Percentiles rank a stretch among this genome's conserved stretches.
phyloP scores from a whole-genome alignment of 2,329 filamentous ascomycete genomes.

The Plectosphaerella plurivora region DNA sequence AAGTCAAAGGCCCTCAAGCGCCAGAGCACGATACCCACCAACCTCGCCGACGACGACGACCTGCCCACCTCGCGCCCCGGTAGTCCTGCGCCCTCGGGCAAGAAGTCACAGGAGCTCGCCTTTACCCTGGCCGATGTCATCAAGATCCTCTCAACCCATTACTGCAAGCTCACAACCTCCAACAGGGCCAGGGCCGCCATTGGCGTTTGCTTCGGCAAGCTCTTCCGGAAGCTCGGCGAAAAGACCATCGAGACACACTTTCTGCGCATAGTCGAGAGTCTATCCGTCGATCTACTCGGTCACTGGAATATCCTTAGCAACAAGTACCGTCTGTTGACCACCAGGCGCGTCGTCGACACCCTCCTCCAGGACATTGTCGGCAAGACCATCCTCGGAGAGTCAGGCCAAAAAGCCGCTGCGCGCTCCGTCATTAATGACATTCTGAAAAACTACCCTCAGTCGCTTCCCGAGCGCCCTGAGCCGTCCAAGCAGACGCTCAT shows the following conservation, averaged over 20 bases:
- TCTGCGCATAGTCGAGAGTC: constrained; percentile 71
- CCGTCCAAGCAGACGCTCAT: constrained; percentile 84
- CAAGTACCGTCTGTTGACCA: constrained; percentile 80
- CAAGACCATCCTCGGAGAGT: constrained; percentile 78
- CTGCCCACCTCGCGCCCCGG: constrained; percentile 55
- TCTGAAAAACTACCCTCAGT: constrained; percentile 91
- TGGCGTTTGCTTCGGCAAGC: constrained; percentile 79
- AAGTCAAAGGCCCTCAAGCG: constrained; percentile 57
- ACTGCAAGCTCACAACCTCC: constrained; percentile 70
- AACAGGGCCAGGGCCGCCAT: constrained; percentile 80
- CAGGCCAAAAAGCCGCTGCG: constrained; percentile 78
- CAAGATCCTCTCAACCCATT: constrained; percentile 74
- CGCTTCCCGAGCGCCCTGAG: constrained; percentile 79
- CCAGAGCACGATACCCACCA: constrained; percentile 54
- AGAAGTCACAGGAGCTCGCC: constrained; percentile 67
- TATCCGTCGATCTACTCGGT: constrained; percentile 76
- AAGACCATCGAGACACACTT: constrained; percentile 82
- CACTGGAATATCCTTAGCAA: constrained; percentile 74
- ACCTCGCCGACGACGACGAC: constrained; percentile 71
- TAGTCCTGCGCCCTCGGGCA: constrained; percentile 65
- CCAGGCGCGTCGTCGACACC: constrained; percentile 77
- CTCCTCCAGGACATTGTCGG: constrained; percentile 83
- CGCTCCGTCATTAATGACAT: constrained; percentile 80
- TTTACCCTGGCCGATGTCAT: constrained; percentile 76
- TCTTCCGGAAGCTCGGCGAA: constrained; percentile 75